Percentiles rank a stretch among this genome's conserved stretches.
These are phyloP conservation scores for Eucalyptus dawsonii DNA, from an alignment of 345 rosid genomes.

Conservation along the genomic window DNA sequence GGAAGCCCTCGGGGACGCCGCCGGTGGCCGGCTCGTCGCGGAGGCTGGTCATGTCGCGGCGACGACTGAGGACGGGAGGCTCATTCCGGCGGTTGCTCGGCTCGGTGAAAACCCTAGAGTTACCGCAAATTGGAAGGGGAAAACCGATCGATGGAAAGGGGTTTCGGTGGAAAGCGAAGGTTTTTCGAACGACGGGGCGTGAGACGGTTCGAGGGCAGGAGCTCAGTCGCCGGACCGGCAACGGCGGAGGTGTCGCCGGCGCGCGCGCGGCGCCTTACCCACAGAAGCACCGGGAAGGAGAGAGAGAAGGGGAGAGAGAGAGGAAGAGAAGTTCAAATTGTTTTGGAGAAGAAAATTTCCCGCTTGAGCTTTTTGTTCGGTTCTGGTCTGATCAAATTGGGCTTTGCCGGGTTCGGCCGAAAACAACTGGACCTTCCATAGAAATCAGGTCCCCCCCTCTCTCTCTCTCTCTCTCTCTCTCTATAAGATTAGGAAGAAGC, in stretches of 20 bases:
- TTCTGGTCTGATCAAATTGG: neutral
- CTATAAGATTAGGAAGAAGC: neutral
- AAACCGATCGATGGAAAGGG: neutral
- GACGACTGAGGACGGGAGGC: neutral
- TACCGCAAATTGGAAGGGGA: neutral
- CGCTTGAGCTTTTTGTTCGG: neutral
- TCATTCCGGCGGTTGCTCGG: neutral
- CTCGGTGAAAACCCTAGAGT: neutral
- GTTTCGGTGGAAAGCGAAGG: neutral
- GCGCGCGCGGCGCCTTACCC: neutral
- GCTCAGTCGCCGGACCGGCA: neutral
- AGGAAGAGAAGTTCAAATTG: neutral
- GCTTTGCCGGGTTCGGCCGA: neutral
- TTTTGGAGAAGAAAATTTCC: neutral
- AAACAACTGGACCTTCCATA: neutral
- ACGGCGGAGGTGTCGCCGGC: neutral
- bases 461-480: neutral
- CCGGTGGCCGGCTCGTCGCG: constrained; percentile 6
- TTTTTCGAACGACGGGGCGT: neutral
- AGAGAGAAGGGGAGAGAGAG: neutral
- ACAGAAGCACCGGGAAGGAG: neutral
- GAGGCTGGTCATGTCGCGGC: constrained; percentile 12
- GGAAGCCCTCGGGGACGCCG: constrained; percentile 10
- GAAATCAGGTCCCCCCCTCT: neutral
- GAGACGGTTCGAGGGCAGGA: neutral